Evolutionary conservation across 257 asterid species (phyloP), one percentile per base, ranked within the genome.

Genomic region (Eucommia ulmoides): DNA sequence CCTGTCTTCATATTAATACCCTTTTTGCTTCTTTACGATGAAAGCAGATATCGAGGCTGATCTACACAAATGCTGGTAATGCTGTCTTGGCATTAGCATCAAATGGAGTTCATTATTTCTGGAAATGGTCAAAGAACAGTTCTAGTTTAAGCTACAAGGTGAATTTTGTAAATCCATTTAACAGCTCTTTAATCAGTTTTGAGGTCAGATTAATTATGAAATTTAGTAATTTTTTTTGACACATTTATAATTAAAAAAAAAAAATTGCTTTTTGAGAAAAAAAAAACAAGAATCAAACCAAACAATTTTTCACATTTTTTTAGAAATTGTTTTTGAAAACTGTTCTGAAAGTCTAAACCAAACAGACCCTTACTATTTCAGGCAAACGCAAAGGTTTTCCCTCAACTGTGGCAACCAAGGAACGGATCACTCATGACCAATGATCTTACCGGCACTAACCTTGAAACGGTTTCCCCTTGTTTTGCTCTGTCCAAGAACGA

Each of bases 21-120:
- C 38, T 29, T 29, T 5, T 5, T 29, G 38, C 7, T 29, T 29
- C 38, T 12, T 29, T 66, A 25, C 58, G 51, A 59, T 60, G 62
- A 45, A 65, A 77, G 63, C 83, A 86, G 94, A 71, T 86, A 42
- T 75, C 82, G 67, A 74, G 88, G 74, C 63, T 86, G 75, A 52
- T 56, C 8, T 86, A 82, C 73, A 76, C 86, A 24, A 68, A 70
- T 53, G 60, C 94, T 11, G 93, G 96, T 49, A 71, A 75, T 51
- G 79, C 62, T 35, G 62, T 82, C 44, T 60, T 86, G 61, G 84
- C 93, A 20, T 66, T 86, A 52, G 82, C 78, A 55, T 81, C 65
- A 68, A 71, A 75, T 48, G 94, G 94, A 26, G 57, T 72, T 53
- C 93, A 80, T 78, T 67, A 74, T 8, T 63, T 74, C 1, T 86